phyloP scores from a whole-genome alignment of 2,329 filamentous ascomycete species.

The Emericellopsis cladophorae region DNA sequence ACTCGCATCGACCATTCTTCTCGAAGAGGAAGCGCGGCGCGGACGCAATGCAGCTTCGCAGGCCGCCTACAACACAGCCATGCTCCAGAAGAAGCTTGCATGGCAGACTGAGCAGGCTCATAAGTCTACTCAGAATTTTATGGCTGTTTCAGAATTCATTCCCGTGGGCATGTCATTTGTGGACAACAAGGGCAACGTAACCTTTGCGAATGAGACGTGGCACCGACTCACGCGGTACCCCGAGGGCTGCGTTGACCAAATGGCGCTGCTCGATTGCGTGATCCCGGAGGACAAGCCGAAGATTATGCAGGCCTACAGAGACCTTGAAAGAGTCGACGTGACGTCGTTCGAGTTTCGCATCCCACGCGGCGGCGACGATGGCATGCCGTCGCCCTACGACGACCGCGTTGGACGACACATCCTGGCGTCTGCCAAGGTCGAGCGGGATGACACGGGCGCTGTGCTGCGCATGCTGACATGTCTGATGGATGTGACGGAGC shows the following conservation, averaged over 20 bases:
- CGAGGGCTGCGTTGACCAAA: slow-evolving; percentile 14
- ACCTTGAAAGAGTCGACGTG: slow-evolving; percentile 21
- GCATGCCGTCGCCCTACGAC: slow-evolving; percentile 11
- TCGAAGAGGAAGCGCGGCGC: slow-evolving; percentile 57
- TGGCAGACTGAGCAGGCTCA: slow-evolving; percentile 35
- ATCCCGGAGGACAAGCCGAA: slow-evolving; percentile 30
- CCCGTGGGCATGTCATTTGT: slow-evolving; percentile 65
- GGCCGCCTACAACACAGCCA: slow-evolving; percentile 53
- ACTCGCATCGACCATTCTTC: slow-evolving; percentile 55
- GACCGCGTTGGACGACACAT: slow-evolving; percentile 26
- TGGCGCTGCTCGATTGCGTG: slow-evolving; percentile 28
- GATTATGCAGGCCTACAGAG: slow-evolving; percentile 26
- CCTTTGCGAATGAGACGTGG: slow-evolving; percentile 60
- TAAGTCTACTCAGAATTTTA: slow-evolving; percentile 52
- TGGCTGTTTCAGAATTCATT: slow-evolving; percentile 58
- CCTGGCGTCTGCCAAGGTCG: slow-evolving; percentile 32
- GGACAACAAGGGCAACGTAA: slow-evolving; percentile 49
- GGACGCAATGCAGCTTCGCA: slow-evolving; percentile 40
- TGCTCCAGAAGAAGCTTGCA: slow-evolving; percentile 52
- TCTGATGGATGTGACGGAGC: slow-evolving; percentile 36
- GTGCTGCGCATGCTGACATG: slow-evolving; percentile 34
- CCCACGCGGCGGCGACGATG: slow-evolving; percentile 9
- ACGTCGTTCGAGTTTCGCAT: slow-evolving; percentile 34
- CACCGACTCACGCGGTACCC: slow-evolving; percentile 36
- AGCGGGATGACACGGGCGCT: slow-evolving; percentile 26